Evolutionary conservation across 2,329 filamentous ascomycete species (phyloP), one percentile per base, ranked within the genome.

Genomic region (Colletotrichum euphorbiae): DNA sequence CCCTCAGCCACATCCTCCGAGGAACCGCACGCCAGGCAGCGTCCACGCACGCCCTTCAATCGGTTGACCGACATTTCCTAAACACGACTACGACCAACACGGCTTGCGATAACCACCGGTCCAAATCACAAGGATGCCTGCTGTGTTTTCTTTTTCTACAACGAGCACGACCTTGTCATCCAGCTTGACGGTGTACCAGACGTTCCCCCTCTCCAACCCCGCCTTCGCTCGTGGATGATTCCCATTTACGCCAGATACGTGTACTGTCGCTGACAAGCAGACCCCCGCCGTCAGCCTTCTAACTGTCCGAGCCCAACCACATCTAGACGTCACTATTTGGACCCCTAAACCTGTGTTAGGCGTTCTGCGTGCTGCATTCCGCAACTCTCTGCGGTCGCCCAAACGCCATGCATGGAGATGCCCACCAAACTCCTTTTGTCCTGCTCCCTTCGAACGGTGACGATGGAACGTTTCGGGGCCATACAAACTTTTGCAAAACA

Each of bases 1-100:
- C n/a, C n/a, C n/a, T n/a, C 52, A 63, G 51, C 63, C 67, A 55
- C 67, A 62, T 64, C 69, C 65, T 69, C 15, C 33, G 15, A 28
- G 59, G 36, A 62, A 62, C 33, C 46, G 3, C 24, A 56, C 63
- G 56, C 57, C 28, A 28, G 51, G 51, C 63, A 17, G 40, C 21
- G 45, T 46, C 28, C 48, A 36, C 51, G 6, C 64, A 38, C 50
- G 43, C 58, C 17, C 63, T 31, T 51, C 57, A 13, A 52, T 31
- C 19, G 12, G 42, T 38, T 58, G 38, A 64, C 60, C 64, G 52
- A 64, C 50, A 45, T 64, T 64, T 54, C 2, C 36, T 28, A 28
- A 21, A 28, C n/a, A 15, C 7, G 13, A 38, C 36, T 13, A 15
- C 21, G 19, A 17, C 56, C 28, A 19, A n/a, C 28, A 31, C 19